Evolutionary conservation across 176 grass and related monocot genomes (phyloP).

Genomic region (Rhynchospora tenuis): DNA sequence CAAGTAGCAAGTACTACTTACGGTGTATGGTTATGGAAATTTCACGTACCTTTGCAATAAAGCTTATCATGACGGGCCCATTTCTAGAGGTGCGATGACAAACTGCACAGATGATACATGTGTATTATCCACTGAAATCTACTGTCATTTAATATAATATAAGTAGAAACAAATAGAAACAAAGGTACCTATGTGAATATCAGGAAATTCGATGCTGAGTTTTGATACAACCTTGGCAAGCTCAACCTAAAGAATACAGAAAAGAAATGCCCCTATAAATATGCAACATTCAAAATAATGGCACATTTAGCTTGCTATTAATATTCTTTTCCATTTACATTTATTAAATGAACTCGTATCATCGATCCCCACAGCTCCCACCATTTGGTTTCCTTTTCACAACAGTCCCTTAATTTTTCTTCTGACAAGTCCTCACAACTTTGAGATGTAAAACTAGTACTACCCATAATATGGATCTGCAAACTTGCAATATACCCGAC

Average conservation of each 20-base stretch:
- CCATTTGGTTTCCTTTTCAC: neutral
- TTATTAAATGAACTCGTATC: conserved; percentile 3
- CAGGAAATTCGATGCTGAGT: conserved; percentile 75
- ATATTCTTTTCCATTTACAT: conserved; percentile 13
- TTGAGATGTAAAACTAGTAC: neutral
- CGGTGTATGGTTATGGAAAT: neutral
- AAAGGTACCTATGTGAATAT: conserved; percentile 78
- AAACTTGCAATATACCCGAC: neutral
- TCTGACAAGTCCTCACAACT: neutral
- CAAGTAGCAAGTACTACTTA: neutral
- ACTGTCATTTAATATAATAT: neutral
- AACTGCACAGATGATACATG: conserved; percentile 41
- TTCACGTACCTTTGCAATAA: conserved; percentile 73
- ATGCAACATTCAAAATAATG: neutral
- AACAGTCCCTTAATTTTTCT: neutral
- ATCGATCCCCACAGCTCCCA: neutral
- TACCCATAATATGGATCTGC: neutral
- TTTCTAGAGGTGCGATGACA: conserved; percentile 56
- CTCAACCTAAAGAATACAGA: conserved; percentile 46
- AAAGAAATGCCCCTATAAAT: conserved; percentile 10
- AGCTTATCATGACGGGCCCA: conserved; percentile 53
- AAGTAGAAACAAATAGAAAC: neutral
- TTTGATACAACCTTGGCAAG: conserved; percentile 59
- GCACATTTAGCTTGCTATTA: conserved; percentile 2
- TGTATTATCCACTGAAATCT: conserved; percentile 20